Percentiles rank a stretch among this genome's conserved stretches.
phyloP scores from a whole-genome alignment of 1,284 basidiomycete species.

The Trichosporon asahii region DNA sequence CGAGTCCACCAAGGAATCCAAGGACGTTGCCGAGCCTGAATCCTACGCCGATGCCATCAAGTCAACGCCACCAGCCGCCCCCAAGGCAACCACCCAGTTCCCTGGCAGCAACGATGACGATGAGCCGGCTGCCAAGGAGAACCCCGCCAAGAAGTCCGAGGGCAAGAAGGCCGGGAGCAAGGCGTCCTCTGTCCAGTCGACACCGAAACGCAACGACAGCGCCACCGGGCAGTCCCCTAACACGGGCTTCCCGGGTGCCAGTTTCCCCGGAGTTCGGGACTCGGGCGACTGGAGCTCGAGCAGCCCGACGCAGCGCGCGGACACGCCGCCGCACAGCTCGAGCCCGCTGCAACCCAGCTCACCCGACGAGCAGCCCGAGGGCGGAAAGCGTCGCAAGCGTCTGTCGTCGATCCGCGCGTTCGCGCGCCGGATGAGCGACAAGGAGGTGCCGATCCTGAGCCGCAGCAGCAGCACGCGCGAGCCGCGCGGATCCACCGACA shows the following conservation, averaged over 20 bases:
- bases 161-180: background rate
- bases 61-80: background rate
- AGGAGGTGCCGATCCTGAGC: slow-evolving; percentile 24
- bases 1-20: background rate
- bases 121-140: background rate
- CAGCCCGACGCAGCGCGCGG: background rate
- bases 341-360: background rate
- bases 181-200: background rate
- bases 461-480: slow-evolving; percentile 6
- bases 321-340: background rate
- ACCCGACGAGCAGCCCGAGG: background rate
- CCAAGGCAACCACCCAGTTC: background rate
- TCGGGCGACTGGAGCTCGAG: background rate
- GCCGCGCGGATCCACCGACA: background rate
- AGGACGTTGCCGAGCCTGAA: background rate
- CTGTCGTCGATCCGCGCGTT: slow-evolving; percentile 45
- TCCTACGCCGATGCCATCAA: background rate
- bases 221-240: background rate
- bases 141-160: background rate
- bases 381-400: slow-evolving; percentile 33
- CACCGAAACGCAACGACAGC: background rate
- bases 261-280: background rate
- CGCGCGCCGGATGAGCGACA: slow-evolving; percentile 44
- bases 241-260: background rate
- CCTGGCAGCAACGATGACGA: background rate